These are phyloP conservation scores for Lizonia empirigonia DNA, from an alignment of 2,329 filamentous ascomycete species.

Conservation along the genomic window DNA sequence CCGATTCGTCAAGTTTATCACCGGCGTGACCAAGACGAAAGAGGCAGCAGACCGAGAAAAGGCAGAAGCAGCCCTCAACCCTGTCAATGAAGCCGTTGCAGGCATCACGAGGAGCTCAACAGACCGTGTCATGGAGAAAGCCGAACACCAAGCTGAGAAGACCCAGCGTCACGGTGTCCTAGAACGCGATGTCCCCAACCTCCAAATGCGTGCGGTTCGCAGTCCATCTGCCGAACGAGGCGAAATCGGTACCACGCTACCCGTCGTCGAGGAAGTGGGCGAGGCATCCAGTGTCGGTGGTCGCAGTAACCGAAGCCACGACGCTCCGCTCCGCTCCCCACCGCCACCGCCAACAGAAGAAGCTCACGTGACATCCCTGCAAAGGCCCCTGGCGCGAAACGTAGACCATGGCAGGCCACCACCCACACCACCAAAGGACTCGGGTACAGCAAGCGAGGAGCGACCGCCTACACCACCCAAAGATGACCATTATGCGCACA, in stretches of 20 bases:
- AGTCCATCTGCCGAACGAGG: constrained; percentile 64
- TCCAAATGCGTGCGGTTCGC: constrained; percentile 63
- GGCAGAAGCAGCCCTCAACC: constrained; percentile 41
- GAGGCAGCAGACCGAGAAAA: constrained; percentile 74
- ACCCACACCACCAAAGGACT: constrained; percentile 48
- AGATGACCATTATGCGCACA: constrained; percentile 24
- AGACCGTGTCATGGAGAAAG: constrained; percentile 61
- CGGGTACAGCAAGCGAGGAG: constrained; percentile 39
- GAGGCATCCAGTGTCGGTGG: constrained; percentile 73
- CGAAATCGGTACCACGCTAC: constrained; percentile 66
- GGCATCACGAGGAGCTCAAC: constrained; percentile 52
- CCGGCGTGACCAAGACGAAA: constrained; percentile 83
- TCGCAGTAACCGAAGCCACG: constrained; percentile 54
- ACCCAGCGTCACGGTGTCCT: constrained; percentile 55
- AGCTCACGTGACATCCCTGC: constrained; percentile 20
- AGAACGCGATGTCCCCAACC: constrained; percentile 66
- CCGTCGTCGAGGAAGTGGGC: constrained; percentile 88
- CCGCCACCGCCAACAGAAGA: constrained; percentile 32
- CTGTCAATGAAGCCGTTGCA: constrained; percentile 47
- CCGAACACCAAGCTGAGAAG: constrained; percentile 68
- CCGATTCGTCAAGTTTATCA: constrained; percentile 91
- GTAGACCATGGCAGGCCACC: constrained; percentile 45
- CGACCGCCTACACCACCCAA: constrained; percentile 43
- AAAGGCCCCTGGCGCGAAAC: constrained; percentile 32
- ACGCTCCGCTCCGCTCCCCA: constrained; percentile 11